Evolutionary conservation across 169 alveolate genomes (phyloP).

Genomic region (Blepharisma undulans): DNA sequence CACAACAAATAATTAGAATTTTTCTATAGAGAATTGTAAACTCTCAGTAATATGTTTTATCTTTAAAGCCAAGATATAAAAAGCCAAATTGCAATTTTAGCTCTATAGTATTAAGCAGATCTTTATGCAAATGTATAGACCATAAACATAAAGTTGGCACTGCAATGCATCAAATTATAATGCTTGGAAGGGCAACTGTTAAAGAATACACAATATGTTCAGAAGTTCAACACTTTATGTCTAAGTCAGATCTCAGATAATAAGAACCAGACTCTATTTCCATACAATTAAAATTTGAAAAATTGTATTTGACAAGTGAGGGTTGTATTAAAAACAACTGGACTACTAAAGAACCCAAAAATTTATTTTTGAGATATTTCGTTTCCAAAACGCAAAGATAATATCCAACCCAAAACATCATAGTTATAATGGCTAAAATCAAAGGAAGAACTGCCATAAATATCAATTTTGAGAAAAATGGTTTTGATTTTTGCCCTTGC

Average conservation of each 20-base stretch:
- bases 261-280: conserved; percentile 38
- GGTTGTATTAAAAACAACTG: conserved; percentile 58
- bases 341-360: conserved; percentile 45
- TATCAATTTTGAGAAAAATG: neutral
- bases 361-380: neutral
- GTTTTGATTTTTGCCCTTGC: neutral
- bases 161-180: conserved; percentile 61
- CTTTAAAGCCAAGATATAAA: conserved; percentile 45
- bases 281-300: conserved; percentile 45
- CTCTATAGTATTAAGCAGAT: neutral
- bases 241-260: conserved; percentile 19
- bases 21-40: conserved; percentile 45
- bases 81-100: conserved; percentile 45
- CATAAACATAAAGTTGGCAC: conserved; percentile 40
- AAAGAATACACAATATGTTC: conserved; percentile 47
- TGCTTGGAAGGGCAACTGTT: conserved; percentile 49
- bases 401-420: neutral
- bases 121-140: neutral
- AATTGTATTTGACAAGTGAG: conserved; percentile 41
- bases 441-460: conserved; percentile 32
- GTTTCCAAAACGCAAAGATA: neutral
- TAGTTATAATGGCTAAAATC: neutral
- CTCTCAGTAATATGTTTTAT: conserved; percentile 50
- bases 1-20: conserved; percentile 31
- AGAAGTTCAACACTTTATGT: conserved; percentile 51